Evolutionary conservation across 2,329 filamentous ascomycete species (phyloP).

Genomic region (Alternaria sp.): DNA sequence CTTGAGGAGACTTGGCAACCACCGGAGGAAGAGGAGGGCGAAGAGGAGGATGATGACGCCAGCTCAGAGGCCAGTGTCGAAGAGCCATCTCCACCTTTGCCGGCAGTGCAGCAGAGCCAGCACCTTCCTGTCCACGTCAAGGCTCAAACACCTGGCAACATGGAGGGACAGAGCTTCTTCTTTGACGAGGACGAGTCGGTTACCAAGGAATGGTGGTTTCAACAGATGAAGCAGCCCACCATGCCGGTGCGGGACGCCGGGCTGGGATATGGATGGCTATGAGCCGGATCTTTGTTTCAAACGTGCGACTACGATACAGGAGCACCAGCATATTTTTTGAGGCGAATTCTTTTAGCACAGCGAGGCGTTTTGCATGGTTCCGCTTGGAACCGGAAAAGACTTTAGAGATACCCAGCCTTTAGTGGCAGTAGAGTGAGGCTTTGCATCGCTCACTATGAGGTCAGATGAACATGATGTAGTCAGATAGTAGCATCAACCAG

Average conservation of each 20-base stretch:
- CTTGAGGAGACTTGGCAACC: constrained; percentile 83
- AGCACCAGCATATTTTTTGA: constrained; percentile 17
- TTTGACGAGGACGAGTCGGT: constrained; percentile 51
- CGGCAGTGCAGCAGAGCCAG: constrained; percentile 28
- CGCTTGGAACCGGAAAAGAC: constrained; percentile 20
- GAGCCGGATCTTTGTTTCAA: constrained; percentile 24
- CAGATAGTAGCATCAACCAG: constrained; percentile 9
- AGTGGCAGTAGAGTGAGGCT: constrained; percentile 27
- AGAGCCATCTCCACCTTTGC: constrained; percentile 46
- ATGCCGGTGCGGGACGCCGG: constrained; percentile 51
- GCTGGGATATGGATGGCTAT: constrained; percentile 51
- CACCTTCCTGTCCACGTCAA: constrained; percentile 42
- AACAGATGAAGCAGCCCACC: constrained; percentile 48
- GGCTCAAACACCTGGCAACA: constrained; percentile 39
- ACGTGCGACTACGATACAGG: constrained; percentile 15
- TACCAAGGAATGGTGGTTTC: constrained; percentile 54
- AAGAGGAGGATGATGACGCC: constrained; percentile 53
- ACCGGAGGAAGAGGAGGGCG: constrained; percentile 58
- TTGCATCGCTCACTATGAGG: constrained; percentile 35
- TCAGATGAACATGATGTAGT: constrained; percentile 29
- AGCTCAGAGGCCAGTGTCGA: constrained; percentile 56
- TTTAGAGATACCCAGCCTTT: constrained; percentile 43
- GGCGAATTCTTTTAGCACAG: constrained; percentile 35
- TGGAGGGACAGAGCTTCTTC: constrained; percentile 54
- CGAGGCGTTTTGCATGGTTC: constrained; percentile 40